Evolutionary conservation across 192 early-diverging fungal species (phyloP).

Genomic region (Podochytrium sp.): DNA sequence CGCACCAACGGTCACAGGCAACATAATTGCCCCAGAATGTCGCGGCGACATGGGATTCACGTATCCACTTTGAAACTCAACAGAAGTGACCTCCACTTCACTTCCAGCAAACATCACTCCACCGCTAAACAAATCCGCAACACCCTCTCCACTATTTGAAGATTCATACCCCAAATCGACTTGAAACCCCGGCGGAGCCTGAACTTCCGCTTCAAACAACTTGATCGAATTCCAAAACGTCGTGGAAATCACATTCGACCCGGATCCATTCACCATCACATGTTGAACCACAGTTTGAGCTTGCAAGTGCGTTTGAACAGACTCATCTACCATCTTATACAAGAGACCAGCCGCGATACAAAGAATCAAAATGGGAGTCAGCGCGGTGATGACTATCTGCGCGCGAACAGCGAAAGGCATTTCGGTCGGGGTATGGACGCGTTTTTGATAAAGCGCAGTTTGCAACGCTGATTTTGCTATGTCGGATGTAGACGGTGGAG

Average conservation of each 20-base stretch:
- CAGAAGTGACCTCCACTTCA: background rate
- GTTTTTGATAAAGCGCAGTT: too few relatives aligned
- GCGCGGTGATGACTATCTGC: background rate
- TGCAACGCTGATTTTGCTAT: too few relatives aligned
- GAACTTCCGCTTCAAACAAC: background rate
- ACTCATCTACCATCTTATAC: conserved; percentile 2
- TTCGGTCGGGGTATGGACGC: too few relatives aligned
- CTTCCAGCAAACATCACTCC: background rate
- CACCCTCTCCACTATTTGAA: background rate
- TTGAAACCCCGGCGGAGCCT: background rate
- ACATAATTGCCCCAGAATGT: background rate
- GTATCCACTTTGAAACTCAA: background rate
- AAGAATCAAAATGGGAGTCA: background rate
- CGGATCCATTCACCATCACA: background rate
- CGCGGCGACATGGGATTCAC: background rate
- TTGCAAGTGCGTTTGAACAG: background rate
- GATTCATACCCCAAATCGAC: background rate
- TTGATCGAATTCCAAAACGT: background rate
- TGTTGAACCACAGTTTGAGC: background rate
- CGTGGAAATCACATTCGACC: background rate
- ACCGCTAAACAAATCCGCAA: background rate
- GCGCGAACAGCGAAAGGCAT: background rate
- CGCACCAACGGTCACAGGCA: background rate
- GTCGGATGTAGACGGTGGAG: too few relatives aligned
- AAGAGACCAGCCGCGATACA: background rate